Conservation (phyloP, 768 basidiomycete species). For the Kondoa malvinella region DNA sequence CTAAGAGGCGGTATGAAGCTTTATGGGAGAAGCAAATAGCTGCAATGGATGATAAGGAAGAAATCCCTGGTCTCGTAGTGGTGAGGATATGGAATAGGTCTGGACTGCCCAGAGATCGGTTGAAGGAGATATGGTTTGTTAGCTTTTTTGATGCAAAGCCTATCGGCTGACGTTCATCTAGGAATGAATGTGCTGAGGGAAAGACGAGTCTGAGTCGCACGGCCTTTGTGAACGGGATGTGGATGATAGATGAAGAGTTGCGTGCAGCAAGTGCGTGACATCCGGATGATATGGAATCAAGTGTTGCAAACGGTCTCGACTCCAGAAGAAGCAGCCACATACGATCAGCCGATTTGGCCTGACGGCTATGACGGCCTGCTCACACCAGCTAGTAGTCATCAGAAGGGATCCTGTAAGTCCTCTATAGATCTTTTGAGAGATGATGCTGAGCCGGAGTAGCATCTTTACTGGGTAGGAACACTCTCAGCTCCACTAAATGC, state of each 20-base stretch:
- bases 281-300: too few species aligned
- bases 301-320: too few species aligned
- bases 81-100: constrained; percentile 1
- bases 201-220: neutral
- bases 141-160: neutral
- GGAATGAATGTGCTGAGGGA: neutral
- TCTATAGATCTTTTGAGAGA: too few species aligned
- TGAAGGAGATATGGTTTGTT: constrained; percentile 3
- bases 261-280: too few species aligned
- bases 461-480: too few species aligned
- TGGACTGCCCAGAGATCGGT: neutral
- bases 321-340: too few species aligned
- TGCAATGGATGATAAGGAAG: neutral
- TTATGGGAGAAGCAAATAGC: neutral
- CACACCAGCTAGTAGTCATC: too few species aligned
- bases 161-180: neutral
- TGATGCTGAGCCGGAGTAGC: too few species aligned
- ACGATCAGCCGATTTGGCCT: too few species aligned
- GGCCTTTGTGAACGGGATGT: neutral
- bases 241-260: constrained; percentile 1
- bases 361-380: too few species aligned
- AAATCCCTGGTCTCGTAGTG: neutral
- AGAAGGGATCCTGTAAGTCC: too few species aligned
- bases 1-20: neutral
- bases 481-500: too few species aligned